Percentiles rank a stretch among this genome's conserved stretches.
These are phyloP conservation scores for Colletotrichum sublineola DNA, from an alignment of 2,329 filamentous ascomycete species.

Conservation along the genomic window DNA sequence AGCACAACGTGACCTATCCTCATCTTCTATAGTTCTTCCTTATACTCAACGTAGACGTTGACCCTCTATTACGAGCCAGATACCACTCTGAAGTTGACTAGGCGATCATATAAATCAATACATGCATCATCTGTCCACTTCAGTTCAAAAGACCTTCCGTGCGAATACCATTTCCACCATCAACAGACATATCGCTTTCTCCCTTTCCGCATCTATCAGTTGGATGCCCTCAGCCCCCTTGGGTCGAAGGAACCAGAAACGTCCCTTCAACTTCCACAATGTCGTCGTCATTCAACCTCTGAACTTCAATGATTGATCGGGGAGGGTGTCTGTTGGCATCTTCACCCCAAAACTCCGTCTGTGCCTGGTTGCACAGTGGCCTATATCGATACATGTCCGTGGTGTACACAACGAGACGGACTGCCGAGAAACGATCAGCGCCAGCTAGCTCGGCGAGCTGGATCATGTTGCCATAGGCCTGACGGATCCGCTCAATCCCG, in stretches of 20 bases:
- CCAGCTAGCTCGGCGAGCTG: slow-evolving; percentile 49
- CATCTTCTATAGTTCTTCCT: background rate
- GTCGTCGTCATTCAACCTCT: slow-evolving; percentile 50
- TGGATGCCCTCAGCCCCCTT: background rate
- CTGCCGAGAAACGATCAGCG: slow-evolving; percentile 43
- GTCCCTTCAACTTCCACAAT: slow-evolving; percentile 52
- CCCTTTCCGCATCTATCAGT: background rate
- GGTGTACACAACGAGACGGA: slow-evolving; percentile 49
- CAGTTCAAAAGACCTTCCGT: background rate
- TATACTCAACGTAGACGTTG: too few relatives aligned
- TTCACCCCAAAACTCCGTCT: slow-evolving; percentile 50
- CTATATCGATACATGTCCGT: slow-evolving; percentile 52
- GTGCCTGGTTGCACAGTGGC: slow-evolving; percentile 50
- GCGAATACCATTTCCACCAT: background rate
- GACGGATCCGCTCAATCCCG: slow-evolving; percentile 48
- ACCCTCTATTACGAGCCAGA: background rate
- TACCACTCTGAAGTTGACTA: background rate
- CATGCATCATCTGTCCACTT: background rate
- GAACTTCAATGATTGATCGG: slow-evolving; percentile 50
- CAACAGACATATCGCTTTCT: background rate
- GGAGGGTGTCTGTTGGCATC: slow-evolving; percentile 49
- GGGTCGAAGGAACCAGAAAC: slow-evolving; percentile 35
- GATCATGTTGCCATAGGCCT: slow-evolving; percentile 51
- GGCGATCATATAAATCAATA: background rate
- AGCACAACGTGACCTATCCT: too few relatives aligned